Percentiles rank a stretch among this genome's conserved stretches.
Conservation (phyloP, 495 filamentous ascomycete genomes). For the Hypoxylon trugodes region DNA sequence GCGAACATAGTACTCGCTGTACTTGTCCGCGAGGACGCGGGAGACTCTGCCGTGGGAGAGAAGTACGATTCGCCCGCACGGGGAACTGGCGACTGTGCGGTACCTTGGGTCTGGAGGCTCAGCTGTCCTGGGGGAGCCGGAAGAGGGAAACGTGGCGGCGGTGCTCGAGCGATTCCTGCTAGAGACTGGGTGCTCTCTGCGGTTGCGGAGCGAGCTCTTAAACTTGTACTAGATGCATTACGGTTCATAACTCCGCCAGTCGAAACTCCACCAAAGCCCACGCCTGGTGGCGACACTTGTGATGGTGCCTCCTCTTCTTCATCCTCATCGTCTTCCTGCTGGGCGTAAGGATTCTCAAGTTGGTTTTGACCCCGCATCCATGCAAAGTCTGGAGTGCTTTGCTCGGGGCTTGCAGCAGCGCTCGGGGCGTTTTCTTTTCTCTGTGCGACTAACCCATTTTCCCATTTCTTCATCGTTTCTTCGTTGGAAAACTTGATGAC, state of each 20-base stretch:
- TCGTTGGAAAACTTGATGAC: slow-evolving; percentile 91
- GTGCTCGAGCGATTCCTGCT: slow-evolving; percentile 56
- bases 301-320: slow-evolving; percentile 57
- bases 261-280: slow-evolving; percentile 48
- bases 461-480: slow-evolving; percentile 92
- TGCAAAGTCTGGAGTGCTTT: slow-evolving; percentile 68
- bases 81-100: slow-evolving; percentile 56
- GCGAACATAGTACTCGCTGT: slow-evolving; percentile 66
- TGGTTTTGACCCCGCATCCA: slow-evolving; percentile 73
- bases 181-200: slow-evolving; percentile 69
- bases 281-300: slow-evolving; percentile 49
- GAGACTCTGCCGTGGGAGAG: slow-evolving; percentile 85
- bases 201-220: slow-evolving; percentile 82
- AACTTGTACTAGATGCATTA: slow-evolving; percentile 80
- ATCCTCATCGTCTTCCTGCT: slow-evolving; percentile 83
- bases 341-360: slow-evolving; percentile 80
- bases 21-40: slow-evolving; percentile 82
- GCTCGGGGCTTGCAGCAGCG: slow-evolving; percentile 46
- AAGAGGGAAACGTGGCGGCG: slow-evolving; percentile 74
- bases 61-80: slow-evolving; percentile 81
- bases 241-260: slow-evolving; percentile 62
- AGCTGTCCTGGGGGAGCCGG: slow-evolving; percentile 66
- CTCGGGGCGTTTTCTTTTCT: slow-evolving; percentile 59
- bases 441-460: slow-evolving; percentile 67
- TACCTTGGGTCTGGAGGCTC: slow-evolving; percentile 76